Evolutionary conservation across 2,329 filamentous ascomycete species (phyloP).

Genomic region (Fusarium miscanthi): DNA sequence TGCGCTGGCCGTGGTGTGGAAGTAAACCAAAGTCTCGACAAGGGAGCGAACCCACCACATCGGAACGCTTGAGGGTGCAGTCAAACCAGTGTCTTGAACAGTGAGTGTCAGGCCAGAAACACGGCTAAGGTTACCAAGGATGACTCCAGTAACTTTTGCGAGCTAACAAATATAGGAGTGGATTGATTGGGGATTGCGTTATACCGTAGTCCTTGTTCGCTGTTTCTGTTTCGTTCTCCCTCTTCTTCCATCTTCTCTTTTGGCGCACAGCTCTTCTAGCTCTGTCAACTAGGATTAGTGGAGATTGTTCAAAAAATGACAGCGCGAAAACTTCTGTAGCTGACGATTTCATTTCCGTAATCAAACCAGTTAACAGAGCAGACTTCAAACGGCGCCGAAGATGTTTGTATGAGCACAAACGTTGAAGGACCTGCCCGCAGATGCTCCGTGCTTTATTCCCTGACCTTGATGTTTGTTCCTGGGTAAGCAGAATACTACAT

Average conservation of each 20-base stretch:
- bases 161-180: not conserved
- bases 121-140: slow-evolving; percentile 6
- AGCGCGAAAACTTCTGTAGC: not conserved
- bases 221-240: slow-evolving; percentile 18
- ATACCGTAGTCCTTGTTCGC: not conserved
- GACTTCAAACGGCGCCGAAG: not conserved
- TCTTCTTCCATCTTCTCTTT: slow-evolving; percentile 15
- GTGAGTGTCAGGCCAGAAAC: slow-evolving; percentile 26
- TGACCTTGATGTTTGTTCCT: slow-evolving; percentile 1
- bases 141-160: not conserved
- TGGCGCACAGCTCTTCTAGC: not conserved
- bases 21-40: slow-evolving; percentile 15
- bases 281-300: not conserved
- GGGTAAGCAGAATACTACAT: slow-evolving; percentile 3
- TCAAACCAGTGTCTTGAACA: slow-evolving; percentile 15
- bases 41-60: slow-evolving; percentile 19
- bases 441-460: slow-evolving; percentile 31
- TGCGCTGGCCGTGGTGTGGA: slow-evolving; percentile 1
- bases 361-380: not conserved
- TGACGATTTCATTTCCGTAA: not conserved
- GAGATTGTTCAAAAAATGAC: not conserved
- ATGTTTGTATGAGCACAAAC: slow-evolving; percentile 31
- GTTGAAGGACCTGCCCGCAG: slow-evolving; percentile 6
- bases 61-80: slow-evolving; percentile 21
- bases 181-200: not conserved